Conservation (phyloP, 768 basidiomycete genomes). For the Suillus variegatus region DNA sequence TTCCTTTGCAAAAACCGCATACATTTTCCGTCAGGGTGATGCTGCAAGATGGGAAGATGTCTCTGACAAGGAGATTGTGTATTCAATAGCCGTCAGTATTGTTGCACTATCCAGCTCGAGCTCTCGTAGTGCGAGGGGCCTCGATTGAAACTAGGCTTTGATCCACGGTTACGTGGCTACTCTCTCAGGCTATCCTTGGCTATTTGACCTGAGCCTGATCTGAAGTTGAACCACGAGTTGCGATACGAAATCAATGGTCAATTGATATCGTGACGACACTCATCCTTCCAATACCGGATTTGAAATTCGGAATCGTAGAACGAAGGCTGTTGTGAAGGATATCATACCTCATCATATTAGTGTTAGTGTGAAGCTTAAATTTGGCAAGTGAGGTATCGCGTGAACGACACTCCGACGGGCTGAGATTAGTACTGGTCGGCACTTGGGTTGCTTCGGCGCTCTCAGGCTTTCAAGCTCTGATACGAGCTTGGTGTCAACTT, state of each 20-base stretch:
- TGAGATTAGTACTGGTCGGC: background rate
- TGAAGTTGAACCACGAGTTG: background rate
- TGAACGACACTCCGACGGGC: too few species aligned
- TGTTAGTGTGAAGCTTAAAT: too few species aligned
- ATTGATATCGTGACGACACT: background rate
- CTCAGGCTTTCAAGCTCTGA: too few species aligned
- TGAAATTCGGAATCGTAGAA: too few species aligned
- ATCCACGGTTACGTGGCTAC: background rate
- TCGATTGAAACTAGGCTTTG: background rate
- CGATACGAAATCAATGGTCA: background rate
- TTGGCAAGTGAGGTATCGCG: too few species aligned
- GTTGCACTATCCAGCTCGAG: background rate
- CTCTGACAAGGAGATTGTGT: constrained; percentile 14
- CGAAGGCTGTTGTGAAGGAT: background rate
- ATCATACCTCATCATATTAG: too few species aligned
- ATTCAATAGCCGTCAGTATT: background rate
- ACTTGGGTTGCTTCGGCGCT: background rate
- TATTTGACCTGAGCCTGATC: background rate
- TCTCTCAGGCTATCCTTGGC: background rate
- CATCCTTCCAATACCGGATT: too few species aligned
- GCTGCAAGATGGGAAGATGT: constrained; percentile 47
- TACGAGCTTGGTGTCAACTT: too few species aligned
- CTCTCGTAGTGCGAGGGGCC: background rate
- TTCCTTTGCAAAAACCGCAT: constrained; percentile 38
- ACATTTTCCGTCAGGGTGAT: constrained; percentile 34